Base-by-base conservation (phyloP, 2,329 filamentous ascomycete genomes). In the Dissoconium aciculare region DNA sequence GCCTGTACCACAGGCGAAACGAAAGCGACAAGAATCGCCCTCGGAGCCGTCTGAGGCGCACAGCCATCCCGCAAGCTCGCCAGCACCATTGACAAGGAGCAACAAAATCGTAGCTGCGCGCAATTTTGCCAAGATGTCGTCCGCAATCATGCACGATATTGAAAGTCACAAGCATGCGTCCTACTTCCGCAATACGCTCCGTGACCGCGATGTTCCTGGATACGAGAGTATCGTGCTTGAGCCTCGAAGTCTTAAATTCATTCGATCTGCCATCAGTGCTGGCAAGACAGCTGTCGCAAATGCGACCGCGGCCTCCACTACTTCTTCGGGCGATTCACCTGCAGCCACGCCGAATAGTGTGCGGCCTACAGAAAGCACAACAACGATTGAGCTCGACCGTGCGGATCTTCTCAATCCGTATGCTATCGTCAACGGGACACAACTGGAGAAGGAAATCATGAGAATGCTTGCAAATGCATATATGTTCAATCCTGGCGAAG, bases 381-480 rank as follows among this genome's bases (percentile, higher is more conserved):
- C 34, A 9, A 45, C 41, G 3, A 61, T 79, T 12, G 71, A 68
- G 63, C 58, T 87, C 5, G 73, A 79, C 5, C 68, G 79, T 34
- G 69, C 76, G 29, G 82, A 94, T 34, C 63, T 93, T 15, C 66
- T 87, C 2, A 82, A 87, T 2, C 87, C 89, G 0, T 81, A 75
- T 45, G 82, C 76, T 12, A 93, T 95, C 45, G 81, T 95, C 55
- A 95, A 95, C 55, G 85, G 80, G 30, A 74, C 78, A 1, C 89
- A 95, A 53, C 66, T 95, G 11, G 87, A 95, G 56, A 82, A 84
- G 42, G 87, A 95, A 53, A 63, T 95, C 8, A 82, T 91, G 45
- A 80, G 91, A 46, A 94, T 95, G 81, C 93, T 95, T 54, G 83
- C 84, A 43, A 95, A 95, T 49, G 87, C 89, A 11, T 79, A 94